These are phyloP conservation scores for Nicotiana tabacum DNA, from an alignment of 257 asterid species.

Conservation along the genomic window DNA sequence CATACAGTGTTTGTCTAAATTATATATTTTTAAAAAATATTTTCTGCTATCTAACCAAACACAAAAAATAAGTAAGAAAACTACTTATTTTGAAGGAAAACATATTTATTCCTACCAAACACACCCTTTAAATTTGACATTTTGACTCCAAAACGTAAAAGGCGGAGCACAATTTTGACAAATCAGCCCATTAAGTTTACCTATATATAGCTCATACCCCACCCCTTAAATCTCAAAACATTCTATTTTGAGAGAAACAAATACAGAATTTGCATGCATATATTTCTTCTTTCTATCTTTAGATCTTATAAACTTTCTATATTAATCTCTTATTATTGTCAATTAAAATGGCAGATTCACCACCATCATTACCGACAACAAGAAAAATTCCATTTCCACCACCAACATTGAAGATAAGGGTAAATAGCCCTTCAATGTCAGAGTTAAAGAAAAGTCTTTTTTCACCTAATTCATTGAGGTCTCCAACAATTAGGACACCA, in stretches of 20 bases:
- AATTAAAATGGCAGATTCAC: neutral
- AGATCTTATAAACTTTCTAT: neutral
- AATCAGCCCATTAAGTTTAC: neutral
- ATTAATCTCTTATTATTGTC: neutral
- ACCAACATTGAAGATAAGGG: neutral
- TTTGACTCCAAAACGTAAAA: neutral
- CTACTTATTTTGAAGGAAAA: too few species aligned
- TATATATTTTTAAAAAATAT: too few species aligned
- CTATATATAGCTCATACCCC: neutral
- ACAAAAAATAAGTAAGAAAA: too few species aligned
- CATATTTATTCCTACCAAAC: too few species aligned
- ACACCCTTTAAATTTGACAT: neutral
- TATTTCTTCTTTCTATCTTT: too few species aligned
- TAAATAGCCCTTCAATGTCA: neutral
- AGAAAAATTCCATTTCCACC: constrained; percentile 1
- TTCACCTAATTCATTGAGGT: neutral
- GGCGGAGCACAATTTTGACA: neutral
- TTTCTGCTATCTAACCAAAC: too few species aligned
- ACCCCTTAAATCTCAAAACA: neutral
- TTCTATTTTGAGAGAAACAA: too few species aligned
- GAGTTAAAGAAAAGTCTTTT: neutral
- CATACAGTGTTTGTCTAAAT: too few species aligned
- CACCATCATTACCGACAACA: constrained; percentile 2
- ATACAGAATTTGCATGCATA: too few species aligned
- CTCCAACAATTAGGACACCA: neutral